phyloP scores from a whole-genome alignment of 805 yeast genomes.

The Metschnikowia aberdeeniae region DNA sequence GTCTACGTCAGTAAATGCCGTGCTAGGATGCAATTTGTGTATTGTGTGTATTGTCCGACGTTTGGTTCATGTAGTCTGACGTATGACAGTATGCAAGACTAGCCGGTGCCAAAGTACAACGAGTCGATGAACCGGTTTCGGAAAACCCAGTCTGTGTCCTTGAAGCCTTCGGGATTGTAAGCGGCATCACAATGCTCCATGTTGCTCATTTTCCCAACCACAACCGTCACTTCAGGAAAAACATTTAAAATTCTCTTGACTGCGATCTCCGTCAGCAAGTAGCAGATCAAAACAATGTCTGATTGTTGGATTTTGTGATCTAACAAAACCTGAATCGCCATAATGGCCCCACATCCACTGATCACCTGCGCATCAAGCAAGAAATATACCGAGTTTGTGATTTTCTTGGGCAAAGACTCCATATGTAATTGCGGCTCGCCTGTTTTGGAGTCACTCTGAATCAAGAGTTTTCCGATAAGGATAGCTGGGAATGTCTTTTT shows the following conservation, averaged over 20 bases:
- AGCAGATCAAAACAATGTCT: conserved; percentile 65
- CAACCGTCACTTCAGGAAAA: conserved; percentile 64
- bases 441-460: conserved; percentile 81
- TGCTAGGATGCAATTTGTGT: no score
- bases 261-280: conserved; percentile 77
- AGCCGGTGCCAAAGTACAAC: conserved; percentile 68
- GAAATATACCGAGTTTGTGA: conserved; percentile 44
- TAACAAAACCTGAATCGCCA: conserved; percentile 84
- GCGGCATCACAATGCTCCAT: conserved; percentile 22
- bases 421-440: conserved; percentile 94
- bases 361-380: conserved; percentile 84
- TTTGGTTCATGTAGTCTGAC: no score
- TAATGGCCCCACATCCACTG: conserved; percentile 89
- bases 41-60: no score
- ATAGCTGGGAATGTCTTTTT: conserved; percentile 75
- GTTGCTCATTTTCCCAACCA: conserved; percentile 62
- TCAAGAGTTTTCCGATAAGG: conserved; percentile 74
- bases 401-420: conserved; percentile 58
- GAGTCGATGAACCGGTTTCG: conserved; percentile 68
- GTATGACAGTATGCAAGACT: background rate
- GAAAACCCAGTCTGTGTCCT: conserved; percentile 56
- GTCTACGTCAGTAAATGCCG: no score
- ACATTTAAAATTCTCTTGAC: conserved; percentile 68
- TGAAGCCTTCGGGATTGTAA: conserved; percentile 37
- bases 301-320: conserved; percentile 69